phyloP scores from a whole-genome alignment of 2,329 filamentous ascomycete genomes.

The Eutypella sp. region DNA sequence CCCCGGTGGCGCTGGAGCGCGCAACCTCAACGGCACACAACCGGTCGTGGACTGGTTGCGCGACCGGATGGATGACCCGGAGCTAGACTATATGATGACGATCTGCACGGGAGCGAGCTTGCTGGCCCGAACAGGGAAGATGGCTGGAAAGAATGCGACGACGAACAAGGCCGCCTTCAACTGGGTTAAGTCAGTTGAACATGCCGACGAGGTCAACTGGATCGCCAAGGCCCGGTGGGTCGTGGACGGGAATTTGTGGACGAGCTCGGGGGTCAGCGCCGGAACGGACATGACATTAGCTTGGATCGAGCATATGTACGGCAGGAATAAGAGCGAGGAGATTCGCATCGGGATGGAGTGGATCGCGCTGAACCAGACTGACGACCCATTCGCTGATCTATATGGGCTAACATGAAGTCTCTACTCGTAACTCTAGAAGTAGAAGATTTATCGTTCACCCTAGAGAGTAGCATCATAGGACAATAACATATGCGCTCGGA shows the following conservation, averaged over 20 bases:
- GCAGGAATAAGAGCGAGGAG: slow-evolving; percentile 11
- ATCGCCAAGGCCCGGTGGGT: slow-evolving; percentile 18
- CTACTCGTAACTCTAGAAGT: too few species aligned
- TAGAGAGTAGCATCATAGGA: too few species aligned
- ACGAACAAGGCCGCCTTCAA: slow-evolving; percentile 16
- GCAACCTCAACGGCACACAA: slow-evolving; percentile 13
- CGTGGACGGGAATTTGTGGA: slow-evolving; percentile 18
- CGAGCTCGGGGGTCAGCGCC: slow-evolving; percentile 17
- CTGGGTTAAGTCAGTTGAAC: slow-evolving; percentile 12
- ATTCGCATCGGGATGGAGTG: slow-evolving; percentile 13
- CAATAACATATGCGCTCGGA: too few species aligned
- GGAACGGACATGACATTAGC: slow-evolving; percentile 16
- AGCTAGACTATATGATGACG: slow-evolving; percentile 11
- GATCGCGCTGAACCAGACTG: slow-evolving; percentile 11
- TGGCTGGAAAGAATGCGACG: slow-evolving; percentile 14
- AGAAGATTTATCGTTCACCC: too few species aligned
- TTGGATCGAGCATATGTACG: slow-evolving; percentile 11
- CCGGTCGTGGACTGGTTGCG: slow-evolving; percentile 16
- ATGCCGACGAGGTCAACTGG: slow-evolving; percentile 14
- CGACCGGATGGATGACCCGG: slow-evolving; percentile 8
- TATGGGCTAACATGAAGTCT: slow-evolving; percentile 6
- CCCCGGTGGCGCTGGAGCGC: slow-evolving; percentile 16
- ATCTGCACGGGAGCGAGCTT: slow-evolving; percentile 18
- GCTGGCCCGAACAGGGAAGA: slow-evolving; percentile 15
- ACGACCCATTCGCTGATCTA: slow-evolving; percentile 16